Base-by-base conservation (phyloP, 441 rosid species). In the Pelargonium citronellum region DNA sequence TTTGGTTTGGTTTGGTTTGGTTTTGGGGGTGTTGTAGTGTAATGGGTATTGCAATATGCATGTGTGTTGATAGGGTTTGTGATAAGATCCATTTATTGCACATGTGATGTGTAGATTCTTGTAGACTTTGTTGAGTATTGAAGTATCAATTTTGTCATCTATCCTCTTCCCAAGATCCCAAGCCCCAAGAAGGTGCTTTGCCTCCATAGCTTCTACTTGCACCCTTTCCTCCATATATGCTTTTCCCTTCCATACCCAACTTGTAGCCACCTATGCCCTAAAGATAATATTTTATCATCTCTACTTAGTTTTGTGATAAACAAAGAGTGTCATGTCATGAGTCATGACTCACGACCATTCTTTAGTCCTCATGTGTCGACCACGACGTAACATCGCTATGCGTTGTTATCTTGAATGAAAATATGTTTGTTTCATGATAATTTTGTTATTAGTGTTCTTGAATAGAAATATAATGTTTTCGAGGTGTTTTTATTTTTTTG, bases 11-110 rank as follows among this genome's bases (percentile, higher is more conserved):
- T 22, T 22, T 22, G 24, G 24, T 22, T 22, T 22, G 24, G 24
- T 22, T 22, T 22, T 22, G 24, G 24, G 24, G 24, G 24, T 22
- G 24, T 22, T 22, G 24, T 22, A 22, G 15, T 10, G 53, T 43
- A 46, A 46, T 8, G 12, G 53, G 53, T 46, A 46, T 46, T 46
- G 53, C 53, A 46, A 46, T 46, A 46, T 46, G 27, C 57, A 43
- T 58, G 37, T 58, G 41, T 64, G 64, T 41, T 71, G 69, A 27
- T 65, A 41, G 67, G 70, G 70, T 30, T 75, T 60, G 10, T 71
- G 64, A 67, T 70, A 47, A 61, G 68, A 60, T 24, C 64, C 74
- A 71, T 67, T 75, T 70, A 67, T 75, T 75, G 74, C 71, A 61
- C 74, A 53, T 66, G 71, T 67, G 71, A 61, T 47, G 74, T 24